Conservation (phyloP, 2,329 filamentous ascomycete genomes). For the Fusarium zealandicum region DNA sequence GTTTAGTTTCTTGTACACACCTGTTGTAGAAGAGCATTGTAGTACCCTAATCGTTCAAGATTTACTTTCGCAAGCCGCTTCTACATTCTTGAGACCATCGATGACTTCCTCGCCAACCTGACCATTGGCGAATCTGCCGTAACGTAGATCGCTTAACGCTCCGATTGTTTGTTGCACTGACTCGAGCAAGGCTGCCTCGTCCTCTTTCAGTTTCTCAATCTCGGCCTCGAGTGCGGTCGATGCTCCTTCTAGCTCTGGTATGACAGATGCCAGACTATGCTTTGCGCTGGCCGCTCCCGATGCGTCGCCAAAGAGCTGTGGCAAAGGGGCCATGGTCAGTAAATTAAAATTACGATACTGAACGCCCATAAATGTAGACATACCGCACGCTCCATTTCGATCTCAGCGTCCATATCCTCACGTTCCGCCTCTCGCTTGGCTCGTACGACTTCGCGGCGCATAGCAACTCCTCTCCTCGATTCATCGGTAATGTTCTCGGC, state of each 20-base stretch:
- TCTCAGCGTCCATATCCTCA: constrained; percentile 67
- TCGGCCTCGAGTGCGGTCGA: constrained; percentile 71
- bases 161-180: constrained; percentile 72
- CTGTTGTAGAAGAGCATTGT: constrained; percentile 19
- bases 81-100: constrained; percentile 63
- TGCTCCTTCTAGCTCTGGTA: constrained; percentile 74
- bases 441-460: constrained; percentile 64
- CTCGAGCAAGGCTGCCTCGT: constrained; percentile 66
- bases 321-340: neutral
- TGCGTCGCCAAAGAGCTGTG: constrained; percentile 64
- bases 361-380: constrained; percentile 28
- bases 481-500: constrained; percentile 71
- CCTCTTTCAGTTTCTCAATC: constrained; percentile 68
- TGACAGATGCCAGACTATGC: constrained; percentile 70
- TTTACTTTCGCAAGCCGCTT: constrained; percentile 66
- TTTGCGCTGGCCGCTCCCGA: constrained; percentile 55
- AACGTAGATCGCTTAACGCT: constrained; percentile 80
- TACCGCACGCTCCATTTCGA: constrained; percentile 68
- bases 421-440: constrained; percentile 59
- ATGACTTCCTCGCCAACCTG: constrained; percentile 71
- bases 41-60: constrained; percentile 42
- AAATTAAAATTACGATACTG: neutral
- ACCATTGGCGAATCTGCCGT: constrained; percentile 74
- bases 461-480: constrained; percentile 63
- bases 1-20: constrained; percentile 25